These are phyloP conservation scores for Tuber magnatum DNA, from an alignment of 495 filamentous ascomycete species.

Conservation along the genomic window DNA sequence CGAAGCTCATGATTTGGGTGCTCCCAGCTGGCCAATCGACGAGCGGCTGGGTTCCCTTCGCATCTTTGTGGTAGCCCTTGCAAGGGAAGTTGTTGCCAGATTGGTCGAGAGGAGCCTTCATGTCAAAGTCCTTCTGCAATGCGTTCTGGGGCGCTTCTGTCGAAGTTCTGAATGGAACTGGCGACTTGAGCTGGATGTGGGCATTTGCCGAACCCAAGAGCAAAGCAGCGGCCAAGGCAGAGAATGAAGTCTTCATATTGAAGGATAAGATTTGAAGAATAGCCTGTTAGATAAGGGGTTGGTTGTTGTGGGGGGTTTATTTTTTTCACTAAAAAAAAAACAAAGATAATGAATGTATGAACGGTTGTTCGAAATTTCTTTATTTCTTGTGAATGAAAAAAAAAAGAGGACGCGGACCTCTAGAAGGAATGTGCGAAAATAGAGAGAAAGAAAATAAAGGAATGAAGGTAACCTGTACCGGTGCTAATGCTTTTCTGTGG, in stretches of 20 bases:
- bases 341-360: not conserved
- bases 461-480: conserved; percentile 1
- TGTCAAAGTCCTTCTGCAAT: conserved; percentile 45
- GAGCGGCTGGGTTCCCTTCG: conserved; percentile 34
- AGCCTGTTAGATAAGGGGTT: not conserved
- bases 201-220: not conserved
- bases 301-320: not conserved
- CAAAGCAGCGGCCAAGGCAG: not conserved
- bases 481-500: conserved; percentile 2
- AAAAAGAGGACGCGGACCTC: not conserved
- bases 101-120: conserved; percentile 50
- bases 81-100: conserved; percentile 3
- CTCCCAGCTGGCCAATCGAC: conserved; percentile 52
- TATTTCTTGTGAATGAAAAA: not conserved
- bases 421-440: not conserved
- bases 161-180: not conserved
- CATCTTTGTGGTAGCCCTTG: conserved; percentile 3
- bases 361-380: not conserved
- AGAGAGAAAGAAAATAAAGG: not conserved
- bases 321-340: not conserved
- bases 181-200: not conserved
- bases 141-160: not conserved
- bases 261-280: not conserved
- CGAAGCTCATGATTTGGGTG: conserved; percentile 53
- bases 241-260: conserved; percentile 2